These are phyloP conservation scores for Phaeoacremonium minimum DNA, from an alignment of 2,329 filamentous ascomycete species.

Conservation along the genomic window DNA sequence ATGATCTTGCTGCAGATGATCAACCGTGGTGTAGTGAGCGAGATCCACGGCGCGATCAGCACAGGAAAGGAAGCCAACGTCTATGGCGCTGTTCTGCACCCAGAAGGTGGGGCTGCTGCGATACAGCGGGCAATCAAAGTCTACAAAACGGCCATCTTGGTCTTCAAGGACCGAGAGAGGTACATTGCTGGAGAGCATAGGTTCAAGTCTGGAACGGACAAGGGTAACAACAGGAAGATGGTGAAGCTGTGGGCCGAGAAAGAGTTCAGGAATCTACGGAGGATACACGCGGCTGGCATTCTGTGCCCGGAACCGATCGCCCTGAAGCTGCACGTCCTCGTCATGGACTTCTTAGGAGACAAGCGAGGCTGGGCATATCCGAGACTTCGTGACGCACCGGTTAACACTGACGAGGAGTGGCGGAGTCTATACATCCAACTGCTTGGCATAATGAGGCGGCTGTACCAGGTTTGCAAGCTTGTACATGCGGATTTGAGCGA, in stretches of 20 bases:
- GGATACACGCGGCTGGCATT: slow-evolving; percentile 79
- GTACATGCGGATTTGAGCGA: slow-evolving; percentile 97
- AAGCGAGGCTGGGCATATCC: slow-evolving; percentile 84
- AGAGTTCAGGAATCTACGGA: slow-evolving; percentile 88
- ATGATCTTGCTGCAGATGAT: slow-evolving; percentile 97
- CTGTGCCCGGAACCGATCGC: slow-evolving; percentile 86
- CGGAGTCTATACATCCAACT: slow-evolving; percentile 75
- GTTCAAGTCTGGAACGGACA: slow-evolving; percentile 87
- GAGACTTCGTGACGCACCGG: slow-evolving; percentile 78
- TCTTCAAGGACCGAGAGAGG: slow-evolving; percentile 95
- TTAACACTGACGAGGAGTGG: slow-evolving; percentile 71
- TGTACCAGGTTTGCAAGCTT: slow-evolving; percentile 88
- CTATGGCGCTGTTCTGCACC: slow-evolving; percentile 75
- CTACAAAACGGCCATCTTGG: slow-evolving; percentile 96
- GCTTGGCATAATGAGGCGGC: slow-evolving; percentile 80
- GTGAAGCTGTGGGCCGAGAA: slow-evolving; percentile 99
- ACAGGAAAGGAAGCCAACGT: slow-evolving; percentile 99
- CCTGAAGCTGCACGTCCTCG: slow-evolving; percentile 88
- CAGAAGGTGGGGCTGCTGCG: slow-evolving; percentile 46
- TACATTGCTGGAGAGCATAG: slow-evolving; percentile 94
- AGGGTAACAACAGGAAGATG: slow-evolving; percentile 93
- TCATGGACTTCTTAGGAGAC: slow-evolving; percentile 91
- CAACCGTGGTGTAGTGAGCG: slow-evolving; percentile 82
- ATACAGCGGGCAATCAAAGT: slow-evolving; percentile 91
- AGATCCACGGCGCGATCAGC: slow-evolving; percentile 91